Conservation (phyloP, 345 rosid genomes). For the Eucalyptus tenuipes region DNA sequence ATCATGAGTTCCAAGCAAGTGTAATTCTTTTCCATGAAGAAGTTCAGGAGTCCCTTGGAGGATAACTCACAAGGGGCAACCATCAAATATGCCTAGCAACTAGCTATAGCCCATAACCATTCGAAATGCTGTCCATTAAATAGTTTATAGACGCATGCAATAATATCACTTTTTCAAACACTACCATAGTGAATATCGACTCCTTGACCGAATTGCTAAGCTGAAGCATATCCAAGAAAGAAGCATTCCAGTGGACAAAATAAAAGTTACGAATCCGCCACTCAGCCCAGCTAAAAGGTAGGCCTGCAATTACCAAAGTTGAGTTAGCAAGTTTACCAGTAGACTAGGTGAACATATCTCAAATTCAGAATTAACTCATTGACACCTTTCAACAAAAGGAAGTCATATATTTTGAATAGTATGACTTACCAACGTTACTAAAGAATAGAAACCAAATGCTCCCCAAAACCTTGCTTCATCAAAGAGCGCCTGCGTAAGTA, state of each 20-base stretch:
- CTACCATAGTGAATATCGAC: slow-evolving; percentile 50
- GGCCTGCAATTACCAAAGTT: slow-evolving; percentile 40
- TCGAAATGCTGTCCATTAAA: neutral
- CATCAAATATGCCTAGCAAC: neutral
- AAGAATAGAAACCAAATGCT: slow-evolving; percentile 79
- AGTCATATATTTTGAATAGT: neutral
- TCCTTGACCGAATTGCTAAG: slow-evolving; percentile 31
- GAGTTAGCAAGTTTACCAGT: slow-evolving; percentile 7
- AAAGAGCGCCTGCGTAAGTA: slow-evolving; percentile 36
- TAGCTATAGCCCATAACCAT: neutral
- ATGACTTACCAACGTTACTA: slow-evolving; percentile 52
- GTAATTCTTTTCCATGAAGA: neutral
- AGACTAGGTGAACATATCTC: neutral
- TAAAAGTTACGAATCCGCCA: slow-evolving; percentile 84
- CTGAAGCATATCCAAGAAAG: slow-evolving; percentile 64
- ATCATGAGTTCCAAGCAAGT: neutral
- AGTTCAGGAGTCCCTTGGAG: neutral
- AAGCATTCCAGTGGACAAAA: slow-evolving; percentile 53
- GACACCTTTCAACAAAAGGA: neutral
- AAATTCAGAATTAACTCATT: neutral
- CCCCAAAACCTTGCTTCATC: slow-evolving; percentile 97
- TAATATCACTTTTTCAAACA: neutral
- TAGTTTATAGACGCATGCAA: neutral
- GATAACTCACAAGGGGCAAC: neutral
- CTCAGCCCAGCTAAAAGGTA: slow-evolving; percentile 65